Evolutionary conservation across 495 filamentous ascomycete genomes (phyloP).

Genomic region (Astrothelium subdiscretum): DNA sequence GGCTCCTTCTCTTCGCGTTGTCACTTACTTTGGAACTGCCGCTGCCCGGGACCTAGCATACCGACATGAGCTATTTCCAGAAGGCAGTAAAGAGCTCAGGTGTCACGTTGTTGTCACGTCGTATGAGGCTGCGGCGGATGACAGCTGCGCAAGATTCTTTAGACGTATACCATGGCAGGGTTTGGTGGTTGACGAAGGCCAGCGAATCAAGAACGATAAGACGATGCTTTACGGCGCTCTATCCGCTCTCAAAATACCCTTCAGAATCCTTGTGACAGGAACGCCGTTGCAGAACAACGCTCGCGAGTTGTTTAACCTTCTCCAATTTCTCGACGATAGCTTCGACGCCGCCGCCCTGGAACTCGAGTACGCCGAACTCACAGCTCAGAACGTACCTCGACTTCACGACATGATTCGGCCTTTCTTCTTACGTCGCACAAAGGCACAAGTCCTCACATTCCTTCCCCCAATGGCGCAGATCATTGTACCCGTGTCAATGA

Average conservation of each 20-base stretch:
- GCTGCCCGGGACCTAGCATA: conserved; percentile 57
- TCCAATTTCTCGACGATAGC: conserved; percentile 75
- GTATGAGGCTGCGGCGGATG: conserved; percentile 72
- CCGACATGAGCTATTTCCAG: conserved; percentile 73
- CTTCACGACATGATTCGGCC: conserved; percentile 79
- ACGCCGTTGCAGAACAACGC: conserved; percentile 95
- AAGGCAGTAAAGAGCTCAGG: conserved; percentile 46
- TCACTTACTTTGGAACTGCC: conserved; percentile 75
- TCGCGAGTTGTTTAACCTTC: conserved; percentile 83
- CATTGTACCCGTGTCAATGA: conserved; percentile 89
- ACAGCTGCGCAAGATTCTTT: conserved; percentile 51
- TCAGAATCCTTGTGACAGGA: conserved; percentile 70
- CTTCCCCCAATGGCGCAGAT: conserved; percentile 88
- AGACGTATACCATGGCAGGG: conserved; percentile 67
- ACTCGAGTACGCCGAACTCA: conserved; percentile 58
- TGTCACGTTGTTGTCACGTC: conserved; percentile 92
- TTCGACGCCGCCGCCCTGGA: conserved; percentile 64
- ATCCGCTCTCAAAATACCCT: conserved; percentile 56
- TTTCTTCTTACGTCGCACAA: conserved; percentile 75
- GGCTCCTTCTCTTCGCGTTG: conserved; percentile 74
- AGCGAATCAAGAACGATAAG: conserved; percentile 88
- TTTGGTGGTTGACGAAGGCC: conserved; percentile 89
- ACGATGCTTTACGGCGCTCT: conserved; percentile 69
- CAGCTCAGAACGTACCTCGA: conserved; percentile 63
- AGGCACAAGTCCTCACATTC: conserved; percentile 77